Conservation (phyloP, 768 basidiomycete genomes). For the Infundibulicybe gibba region DNA sequence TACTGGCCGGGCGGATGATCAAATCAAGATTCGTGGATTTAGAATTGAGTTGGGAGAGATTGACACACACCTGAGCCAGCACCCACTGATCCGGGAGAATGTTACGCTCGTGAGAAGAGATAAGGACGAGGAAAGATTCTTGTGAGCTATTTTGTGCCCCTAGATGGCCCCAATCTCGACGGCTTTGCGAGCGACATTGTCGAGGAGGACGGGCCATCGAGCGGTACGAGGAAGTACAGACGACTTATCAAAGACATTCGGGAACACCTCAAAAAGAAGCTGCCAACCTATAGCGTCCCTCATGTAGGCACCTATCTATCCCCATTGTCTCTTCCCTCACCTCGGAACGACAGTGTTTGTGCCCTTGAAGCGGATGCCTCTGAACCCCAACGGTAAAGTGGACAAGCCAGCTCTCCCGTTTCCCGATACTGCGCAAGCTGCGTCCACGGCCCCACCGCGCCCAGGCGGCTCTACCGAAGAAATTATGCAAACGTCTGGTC, state of each 20-base stretch:
- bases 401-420: slow-evolving; percentile 98
- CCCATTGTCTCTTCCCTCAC: slow-evolving; percentile 1
- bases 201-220: slow-evolving; percentile 57
- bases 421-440: slow-evolving; percentile 86
- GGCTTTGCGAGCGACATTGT: slow-evolving; percentile 68
- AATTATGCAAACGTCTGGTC: slow-evolving; percentile 86
- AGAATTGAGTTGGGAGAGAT: slow-evolving; percentile 98
- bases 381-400: slow-evolving; percentile 98
- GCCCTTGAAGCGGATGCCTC: slow-evolving; percentile 90
- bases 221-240: slow-evolving; percentile 82
- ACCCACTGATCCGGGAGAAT: slow-evolving; percentile 94
- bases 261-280: slow-evolving; percentile 94
- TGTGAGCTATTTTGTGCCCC: slow-evolving; percentile 94
- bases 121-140: slow-evolving; percentile 99
- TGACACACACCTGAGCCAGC: slow-evolving; percentile 91
- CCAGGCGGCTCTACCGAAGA: slow-evolving; percentile 68
- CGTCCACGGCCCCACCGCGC: slow-evolving; percentile 32
- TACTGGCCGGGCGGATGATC: slow-evolving; percentile 95
- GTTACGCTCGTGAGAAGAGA: slow-evolving; percentile 95
- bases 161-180: slow-evolving; percentile 62
- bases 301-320: slow-evolving; percentile 49
- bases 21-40: slow-evolving; percentile 99
- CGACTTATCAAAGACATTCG: slow-evolving; percentile 90
- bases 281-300: slow-evolving; percentile 95
- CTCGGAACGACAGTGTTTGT: slow-evolving; percentile 71